Evolutionary conservation across 805 yeast genomes (phyloP).

Genomic region (Komagataella populi): DNA sequence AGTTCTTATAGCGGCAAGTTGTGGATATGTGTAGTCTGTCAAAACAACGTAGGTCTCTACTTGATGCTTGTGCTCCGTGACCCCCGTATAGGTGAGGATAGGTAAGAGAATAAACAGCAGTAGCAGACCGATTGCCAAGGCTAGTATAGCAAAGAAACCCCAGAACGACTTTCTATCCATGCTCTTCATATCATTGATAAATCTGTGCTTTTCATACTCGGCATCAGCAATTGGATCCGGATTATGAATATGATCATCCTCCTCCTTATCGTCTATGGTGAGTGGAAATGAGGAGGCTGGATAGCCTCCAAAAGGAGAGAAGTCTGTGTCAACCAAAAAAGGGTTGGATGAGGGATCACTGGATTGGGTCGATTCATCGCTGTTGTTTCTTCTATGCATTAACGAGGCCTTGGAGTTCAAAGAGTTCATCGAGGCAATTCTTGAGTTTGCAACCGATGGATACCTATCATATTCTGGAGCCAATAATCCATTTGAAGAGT

Average conservation of each 20-base stretch:
- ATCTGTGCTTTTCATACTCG: conserved; percentile 59
- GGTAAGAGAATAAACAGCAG: conserved; percentile 73
- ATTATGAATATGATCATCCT: conserved; percentile 89
- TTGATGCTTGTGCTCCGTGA: conserved; percentile 14
- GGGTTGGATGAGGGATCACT: conserved; percentile 16
- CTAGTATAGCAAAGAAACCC: conserved; percentile 48
- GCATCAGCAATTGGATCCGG: conserved; percentile 95
- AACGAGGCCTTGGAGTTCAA: conserved; percentile 18
- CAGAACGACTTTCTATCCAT: conserved; percentile 50
- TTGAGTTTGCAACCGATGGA: conserved; percentile 36
- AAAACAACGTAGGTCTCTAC: conserved; percentile 25
- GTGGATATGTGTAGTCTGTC: conserved; percentile 43
- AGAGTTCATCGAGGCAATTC: conserved; percentile 41
- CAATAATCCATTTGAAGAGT: conserved; percentile 13
- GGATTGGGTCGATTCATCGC: conserved; percentile 1
- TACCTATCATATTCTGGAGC: conserved; percentile 58
- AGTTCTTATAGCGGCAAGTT: conserved; percentile 44
- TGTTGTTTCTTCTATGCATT: conserved; percentile 2
- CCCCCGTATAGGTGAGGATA: conserved; percentile 72
- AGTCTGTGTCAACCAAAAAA: conserved; percentile 43
- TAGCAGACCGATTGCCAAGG: conserved; percentile 45
- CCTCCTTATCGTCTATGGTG: conserved; percentile 84
- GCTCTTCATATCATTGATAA: conserved; percentile 46
- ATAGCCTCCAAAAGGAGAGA: conserved; percentile 92
- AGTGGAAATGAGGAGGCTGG: conserved; percentile 90